Conservation (phyloP, 352 stramenopile genomes). For the Pythium utonaiense region DNA sequence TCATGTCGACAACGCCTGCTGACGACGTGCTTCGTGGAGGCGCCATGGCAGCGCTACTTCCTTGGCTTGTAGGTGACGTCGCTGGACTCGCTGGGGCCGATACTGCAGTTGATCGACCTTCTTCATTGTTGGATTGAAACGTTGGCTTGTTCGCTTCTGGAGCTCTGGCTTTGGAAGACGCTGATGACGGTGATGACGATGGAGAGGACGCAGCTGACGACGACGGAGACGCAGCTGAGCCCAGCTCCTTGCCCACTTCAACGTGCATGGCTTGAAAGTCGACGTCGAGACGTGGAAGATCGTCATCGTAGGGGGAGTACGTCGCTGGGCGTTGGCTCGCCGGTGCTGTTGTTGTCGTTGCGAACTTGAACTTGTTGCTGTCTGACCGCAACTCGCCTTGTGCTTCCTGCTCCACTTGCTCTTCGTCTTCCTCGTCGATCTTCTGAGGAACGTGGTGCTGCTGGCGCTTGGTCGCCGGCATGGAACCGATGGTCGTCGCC, state of each 20-base stretch:
- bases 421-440: conserved; percentile 50
- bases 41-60: not conserved
- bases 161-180: not conserved
- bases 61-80: not conserved
- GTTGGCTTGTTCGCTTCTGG: conserved; percentile 1
- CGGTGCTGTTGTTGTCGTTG: not conserved
- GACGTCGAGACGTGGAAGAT: conserved; percentile 14
- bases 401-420: conserved; percentile 33
- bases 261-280: conserved; percentile 16
- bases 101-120: not conserved
- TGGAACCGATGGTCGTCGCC: not conserved
- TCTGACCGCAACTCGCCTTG: conserved; percentile 20
- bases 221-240: not conserved
- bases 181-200: conserved; percentile 5
- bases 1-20: conserved; percentile 38
- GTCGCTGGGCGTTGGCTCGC: not conserved
- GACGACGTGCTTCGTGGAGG: conserved; percentile 2
- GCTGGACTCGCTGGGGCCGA: not conserved
- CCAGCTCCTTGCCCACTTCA: not conserved
- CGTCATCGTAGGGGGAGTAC: not conserved
- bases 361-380: not conserved
- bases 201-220: conserved; percentile 8
- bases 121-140: conserved; percentile 15
- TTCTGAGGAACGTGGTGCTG: conserved; percentile 23
- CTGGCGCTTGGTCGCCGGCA: not conserved